Evolutionary conservation across 306 rosid genomes (phyloP).

Genomic region (Spatholobus suberectus): DNA sequence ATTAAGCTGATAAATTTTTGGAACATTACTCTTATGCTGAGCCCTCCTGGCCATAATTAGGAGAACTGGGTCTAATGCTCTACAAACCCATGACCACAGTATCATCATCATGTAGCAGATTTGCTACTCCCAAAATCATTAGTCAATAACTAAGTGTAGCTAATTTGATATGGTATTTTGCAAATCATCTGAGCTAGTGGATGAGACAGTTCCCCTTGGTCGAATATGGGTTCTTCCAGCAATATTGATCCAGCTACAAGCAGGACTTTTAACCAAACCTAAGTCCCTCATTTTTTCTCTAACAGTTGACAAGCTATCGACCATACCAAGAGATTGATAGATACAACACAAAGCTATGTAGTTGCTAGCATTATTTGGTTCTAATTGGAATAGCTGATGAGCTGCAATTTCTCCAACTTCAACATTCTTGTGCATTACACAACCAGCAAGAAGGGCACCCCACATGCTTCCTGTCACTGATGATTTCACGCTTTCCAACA

Average conservation of each 20-base stretch:
- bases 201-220: slow-evolving; percentile 62
- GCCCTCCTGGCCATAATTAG: neutral
- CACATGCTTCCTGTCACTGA: slow-evolving; percentile 63
- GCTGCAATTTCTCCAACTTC: slow-evolving; percentile 82
- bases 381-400: slow-evolving; percentile 60
- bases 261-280: slow-evolving; percentile 71
- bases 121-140: slow-evolving; percentile 32
- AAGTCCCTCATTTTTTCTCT: slow-evolving; percentile 60
- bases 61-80: slow-evolving; percentile 23
- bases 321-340: slow-evolving; percentile 56
- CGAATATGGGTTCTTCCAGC: slow-evolving; percentile 53
- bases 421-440: slow-evolving; percentile 67
- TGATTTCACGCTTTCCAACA: slow-evolving; percentile 50
- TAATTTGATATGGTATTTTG: slow-evolving; percentile 45
- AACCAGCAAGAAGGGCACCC: slow-evolving; percentile 85
- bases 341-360: slow-evolving; percentile 66
- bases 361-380: slow-evolving; percentile 72
- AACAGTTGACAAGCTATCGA: slow-evolving; percentile 40
- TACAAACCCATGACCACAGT: slow-evolving; percentile 11
- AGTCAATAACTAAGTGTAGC: slow-evolving; percentile 33
- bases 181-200: slow-evolving; percentile 41
- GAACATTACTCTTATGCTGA: neutral
- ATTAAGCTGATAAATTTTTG: neutral
- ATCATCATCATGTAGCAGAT: slow-evolving; percentile 24
- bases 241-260: slow-evolving; percentile 69